Base-by-base conservation (phyloP, 352 stramenopile species). In the Aphanomyces astaci region DNA sequence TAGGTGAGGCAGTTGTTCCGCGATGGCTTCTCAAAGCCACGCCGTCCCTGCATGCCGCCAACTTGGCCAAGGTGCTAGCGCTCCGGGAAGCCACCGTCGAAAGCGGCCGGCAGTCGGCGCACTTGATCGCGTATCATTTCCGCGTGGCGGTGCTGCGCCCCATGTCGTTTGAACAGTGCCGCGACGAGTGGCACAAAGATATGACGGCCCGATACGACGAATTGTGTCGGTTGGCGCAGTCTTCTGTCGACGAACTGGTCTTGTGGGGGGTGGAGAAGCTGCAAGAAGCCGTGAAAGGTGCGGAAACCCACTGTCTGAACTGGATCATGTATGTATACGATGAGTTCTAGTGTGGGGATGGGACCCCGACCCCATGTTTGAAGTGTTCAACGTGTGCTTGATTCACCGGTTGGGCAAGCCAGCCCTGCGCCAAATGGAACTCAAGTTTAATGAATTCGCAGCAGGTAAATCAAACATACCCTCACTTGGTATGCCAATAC, bases 341-440 rank as follows among this genome's bases (percentile, higher is more conserved):
- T n/a, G n/a, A n/a, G n/a, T n/a, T n/a, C n/a, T 69, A 87, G 84
- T 88, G 59, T 87, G 79, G 81, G 81, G 82, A 4, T 49, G 90
- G 4, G 84, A 92, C 46, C 73, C 77, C 0, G 79, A 88, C 22
- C 75, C 75, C 30, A 73, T 92, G 4, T 84, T 92, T 51, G 77
- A 84, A 24, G 81, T 78, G 2, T 71, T 90, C 22, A 92, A 90
- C 46, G 28, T 88, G 55, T 88, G 82, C 31, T 70, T 84, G 13
- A 69, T 74, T 1, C 78, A 88, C 64, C 79, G 76, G 0, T 72
- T 79, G 4, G 82, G 82, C 0, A 79, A 77, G 64, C 46, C 68
- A 46, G 74, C 75, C 10, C 72, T 87, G 28, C 56, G 49, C 15
- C 62, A 76, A 4, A 63, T 78, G 9, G 79, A 92, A 63, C 33